Evolutionary conservation across 345 rosid species (phyloP), one percentile per base, ranked within the genome.

Genomic region (Rhizophora mangle): DNA sequence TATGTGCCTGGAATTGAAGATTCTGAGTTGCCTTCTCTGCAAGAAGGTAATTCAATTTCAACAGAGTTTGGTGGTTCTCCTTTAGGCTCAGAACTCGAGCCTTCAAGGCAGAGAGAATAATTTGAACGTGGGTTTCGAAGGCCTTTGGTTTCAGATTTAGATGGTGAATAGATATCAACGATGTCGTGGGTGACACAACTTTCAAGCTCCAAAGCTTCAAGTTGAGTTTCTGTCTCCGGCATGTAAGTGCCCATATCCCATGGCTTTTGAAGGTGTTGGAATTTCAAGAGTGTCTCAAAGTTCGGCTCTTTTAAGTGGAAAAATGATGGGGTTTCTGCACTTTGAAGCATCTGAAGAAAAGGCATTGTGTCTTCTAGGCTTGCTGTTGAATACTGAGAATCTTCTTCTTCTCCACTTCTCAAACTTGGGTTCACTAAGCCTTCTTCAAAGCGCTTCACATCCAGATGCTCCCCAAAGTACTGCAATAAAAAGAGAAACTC

Each of bases 271-370:
- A 84, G 74, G 77, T 87, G 82, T 73, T 86, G 93, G 22, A 88
- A 78, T 67, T 81, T 85, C 58, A 86, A 60, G 27, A 90, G 70
- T 15, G 88, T 76, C 68, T 82, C 87, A 70, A 85, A 84, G 84
- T 78, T 85, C n/a, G 89, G 86, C 68, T 87, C 89, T 82, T 81
- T 79, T 37, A 75, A 72, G 34, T 84, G 67, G 22, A 81, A 79
- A 76, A 71, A 43, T 31, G 86, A 67, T 22, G 85, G 82, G 71
- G 80, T 65, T 27, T 88, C 90, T 5, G 77, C 82, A 63, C 78
- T 80, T 52, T 85, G 96, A 69, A 88, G 80, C 91, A 88, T 88
- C 70, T 91, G 88, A 36, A 87, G 82, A 73, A 83, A 86, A 64
- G 92, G 90, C 70, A 83, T 81, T 68, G 71, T 83, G 57, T 81